Conservation (phyloP, 345 rosid species). For the Syzygium jambos region DNA sequence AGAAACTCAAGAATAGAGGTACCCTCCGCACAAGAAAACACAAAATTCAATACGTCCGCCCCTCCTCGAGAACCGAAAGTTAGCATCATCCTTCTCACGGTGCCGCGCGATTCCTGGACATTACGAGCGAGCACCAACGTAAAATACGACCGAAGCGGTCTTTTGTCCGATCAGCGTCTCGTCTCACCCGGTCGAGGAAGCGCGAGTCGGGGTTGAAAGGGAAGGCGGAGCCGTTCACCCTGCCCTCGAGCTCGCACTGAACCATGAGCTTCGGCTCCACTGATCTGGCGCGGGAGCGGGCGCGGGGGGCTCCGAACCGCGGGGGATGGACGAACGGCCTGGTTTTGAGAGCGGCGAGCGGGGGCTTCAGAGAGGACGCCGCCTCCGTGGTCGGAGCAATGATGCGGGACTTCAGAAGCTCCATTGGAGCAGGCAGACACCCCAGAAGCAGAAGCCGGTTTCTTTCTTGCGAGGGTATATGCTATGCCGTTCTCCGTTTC, state of each 20-base stretch:
- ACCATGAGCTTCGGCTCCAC: conserved; percentile 23
- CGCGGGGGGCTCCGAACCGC: conserved; percentile 3
- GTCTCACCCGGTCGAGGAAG: conserved; percentile 67
- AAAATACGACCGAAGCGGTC: not conserved
- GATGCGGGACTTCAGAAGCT: not conserved
- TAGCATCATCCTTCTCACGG: not conserved
- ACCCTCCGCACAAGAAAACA: not conserved
- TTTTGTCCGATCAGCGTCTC: not conserved
- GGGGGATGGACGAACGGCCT: not conserved
- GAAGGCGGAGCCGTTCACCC: conserved; percentile 38
- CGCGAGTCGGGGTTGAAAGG: conserved; percentile 56
- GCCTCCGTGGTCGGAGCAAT: not conserved
- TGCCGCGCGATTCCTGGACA: not conserved
- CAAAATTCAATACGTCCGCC: not conserved
- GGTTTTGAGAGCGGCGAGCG: not conserved
- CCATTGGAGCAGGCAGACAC: not conserved
- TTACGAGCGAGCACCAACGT: not conserved
- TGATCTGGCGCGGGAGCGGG: conserved; percentile 12
- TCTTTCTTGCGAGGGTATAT: not conserved
- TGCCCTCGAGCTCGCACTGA: conserved; percentile 45
- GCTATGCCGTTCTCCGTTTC: not conserved
- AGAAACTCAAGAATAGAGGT: not conserved
- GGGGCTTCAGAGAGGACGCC: not conserved
- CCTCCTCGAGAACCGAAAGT: not conserved
- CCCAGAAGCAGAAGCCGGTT: not conserved